These are phyloP conservation scores for Amborella trichopoda DNA, from an alignment of 164 flowering plant genomes.

Conservation along the genomic window DNA sequence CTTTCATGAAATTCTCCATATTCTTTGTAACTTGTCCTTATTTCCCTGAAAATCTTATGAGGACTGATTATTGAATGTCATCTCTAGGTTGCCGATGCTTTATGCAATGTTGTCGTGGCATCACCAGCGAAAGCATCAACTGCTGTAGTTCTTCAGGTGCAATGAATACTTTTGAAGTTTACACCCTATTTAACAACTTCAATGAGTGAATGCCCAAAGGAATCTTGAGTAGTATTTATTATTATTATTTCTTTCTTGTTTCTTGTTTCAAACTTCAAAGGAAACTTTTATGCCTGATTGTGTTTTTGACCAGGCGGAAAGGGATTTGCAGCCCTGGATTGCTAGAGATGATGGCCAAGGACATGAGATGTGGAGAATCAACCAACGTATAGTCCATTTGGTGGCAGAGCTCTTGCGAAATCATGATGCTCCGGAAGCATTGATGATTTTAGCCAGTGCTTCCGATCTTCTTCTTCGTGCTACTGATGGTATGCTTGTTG, in stretches of 20 bases:
- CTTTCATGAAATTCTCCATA: too few species aligned
- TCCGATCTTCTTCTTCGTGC: conserved; percentile 90
- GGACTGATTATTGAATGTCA: conserved; percentile 6
- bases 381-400: conserved; percentile 79
- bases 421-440: conserved; percentile 73
- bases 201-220: too few species aligned
- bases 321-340: conserved; percentile 93
- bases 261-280: too few species aligned
- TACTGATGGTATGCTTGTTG: conserved; percentile 95
- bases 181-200: too few species aligned
- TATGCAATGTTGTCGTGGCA: conserved; percentile 87
- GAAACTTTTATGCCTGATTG: too few species aligned
- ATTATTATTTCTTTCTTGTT: too few species aligned
- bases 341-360: conserved; percentile 88
- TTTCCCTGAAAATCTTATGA: too few species aligned
- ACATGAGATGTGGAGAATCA: conserved; percentile 86
- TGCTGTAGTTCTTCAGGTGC: conserved; percentile 93
- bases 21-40: too few species aligned
- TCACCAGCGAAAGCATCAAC: conserved; percentile 86
- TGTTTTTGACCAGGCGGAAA: conserved; percentile 98
- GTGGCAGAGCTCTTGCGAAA: conserved; percentile 87
- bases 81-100: conserved; percentile 79
- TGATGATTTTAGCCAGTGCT: conserved; percentile 73
- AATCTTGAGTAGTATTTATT: too few species aligned
- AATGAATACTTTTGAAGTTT: too few species aligned